Percentiles rank a stretch among this genome's conserved stretches.
Evolutionary conservation across 106 monocot species (phyloP).

Genomic region (Xerophyta viscosa): DNA sequence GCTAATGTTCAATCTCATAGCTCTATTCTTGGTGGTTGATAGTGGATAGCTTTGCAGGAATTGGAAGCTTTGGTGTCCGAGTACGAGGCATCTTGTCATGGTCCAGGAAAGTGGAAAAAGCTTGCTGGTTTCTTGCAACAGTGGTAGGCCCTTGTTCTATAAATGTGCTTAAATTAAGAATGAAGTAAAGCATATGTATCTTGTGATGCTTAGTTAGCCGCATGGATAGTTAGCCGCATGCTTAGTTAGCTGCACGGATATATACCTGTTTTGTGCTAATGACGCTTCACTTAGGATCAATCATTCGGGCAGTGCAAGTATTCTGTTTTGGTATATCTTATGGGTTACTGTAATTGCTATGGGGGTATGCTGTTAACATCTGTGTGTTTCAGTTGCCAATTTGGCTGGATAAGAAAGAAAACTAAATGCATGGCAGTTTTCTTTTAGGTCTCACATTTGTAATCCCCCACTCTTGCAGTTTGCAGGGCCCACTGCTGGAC

Average conservation of each 20-base stretch:
- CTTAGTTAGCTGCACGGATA: no score
- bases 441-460: not conserved
- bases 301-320: no score
- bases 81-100: slow-evolving; percentile 52
- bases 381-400: no score
- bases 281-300: no score
- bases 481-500: slow-evolving; percentile 66
- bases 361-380: no score
- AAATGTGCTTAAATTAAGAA: not conserved
- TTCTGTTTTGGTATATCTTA: no score
- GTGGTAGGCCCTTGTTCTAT: slow-evolving; percentile 37
- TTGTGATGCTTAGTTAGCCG: no score
- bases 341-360: no score
- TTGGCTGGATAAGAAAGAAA: not conserved
- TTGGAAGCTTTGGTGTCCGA: slow-evolving; percentile 53
- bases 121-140: slow-evolving; percentile 55
- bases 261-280: no score
- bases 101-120: slow-evolving; percentile 80
- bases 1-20: not conserved
- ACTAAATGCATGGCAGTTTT: not conserved
- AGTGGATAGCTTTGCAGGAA: slow-evolving; percentile 45
- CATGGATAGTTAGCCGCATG: no score
- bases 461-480: slow-evolving; percentile 48
- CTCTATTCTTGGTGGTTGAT: not conserved
- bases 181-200: no score